Percentiles rank a stretch among this genome's conserved stretches.
Evolutionary conservation across 495 filamentous ascomycete genomes (phyloP).

Genomic region (Podospora anserina): DNA sequence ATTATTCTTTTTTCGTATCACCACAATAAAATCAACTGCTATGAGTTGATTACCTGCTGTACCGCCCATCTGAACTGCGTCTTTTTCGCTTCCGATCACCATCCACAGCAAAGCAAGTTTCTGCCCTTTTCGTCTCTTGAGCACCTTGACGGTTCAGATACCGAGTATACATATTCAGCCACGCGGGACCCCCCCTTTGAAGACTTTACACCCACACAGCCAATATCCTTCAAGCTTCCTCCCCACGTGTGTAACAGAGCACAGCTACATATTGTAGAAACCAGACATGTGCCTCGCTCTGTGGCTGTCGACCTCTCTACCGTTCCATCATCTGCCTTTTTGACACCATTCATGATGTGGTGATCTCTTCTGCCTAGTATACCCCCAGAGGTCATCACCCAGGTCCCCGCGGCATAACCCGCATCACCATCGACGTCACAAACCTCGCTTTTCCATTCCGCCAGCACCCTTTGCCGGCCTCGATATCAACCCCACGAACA

Average conservation of each 20-base stretch:
- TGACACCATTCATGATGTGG: neutral
- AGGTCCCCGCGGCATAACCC: neutral
- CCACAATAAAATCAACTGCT: neutral
- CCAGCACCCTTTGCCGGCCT: neutral
- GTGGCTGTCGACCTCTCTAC: neutral
- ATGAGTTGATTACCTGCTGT: neutral
- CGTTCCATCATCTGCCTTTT: neutral
- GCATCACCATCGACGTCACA: neutral
- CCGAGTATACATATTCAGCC: neutral
- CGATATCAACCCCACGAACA: neutral
- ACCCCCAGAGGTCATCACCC: neutral
- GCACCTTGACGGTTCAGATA: neutral
- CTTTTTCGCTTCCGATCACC: neutral
- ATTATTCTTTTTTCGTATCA: neutral
- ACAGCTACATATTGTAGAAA: neutral
- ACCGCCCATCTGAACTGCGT: neutral
- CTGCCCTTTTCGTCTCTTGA: neutral
- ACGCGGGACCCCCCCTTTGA: neutral
- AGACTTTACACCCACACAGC: constrained; percentile 7
- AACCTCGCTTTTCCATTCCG: neutral
- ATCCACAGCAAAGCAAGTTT: neutral
- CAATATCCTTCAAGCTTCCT: constrained; percentile 30
- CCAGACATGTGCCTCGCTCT: neutral
- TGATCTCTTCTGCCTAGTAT: neutral
- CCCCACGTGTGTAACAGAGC: constrained; percentile 30